phyloP scores from a whole-genome alignment of 768 basidiomycete species.

The Auriscalpium vulgare region DNA sequence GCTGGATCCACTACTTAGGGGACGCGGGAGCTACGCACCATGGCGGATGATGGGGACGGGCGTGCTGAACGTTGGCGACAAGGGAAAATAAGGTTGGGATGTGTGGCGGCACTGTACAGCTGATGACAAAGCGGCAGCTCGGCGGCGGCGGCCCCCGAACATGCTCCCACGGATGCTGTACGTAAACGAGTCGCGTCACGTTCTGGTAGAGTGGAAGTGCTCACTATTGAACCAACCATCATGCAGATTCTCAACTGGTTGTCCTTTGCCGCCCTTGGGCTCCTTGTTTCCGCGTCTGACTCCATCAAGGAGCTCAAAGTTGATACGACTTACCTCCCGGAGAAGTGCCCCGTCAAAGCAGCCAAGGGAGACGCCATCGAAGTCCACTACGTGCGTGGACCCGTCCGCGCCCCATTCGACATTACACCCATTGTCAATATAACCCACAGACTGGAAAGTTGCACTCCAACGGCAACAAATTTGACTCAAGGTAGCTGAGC shows the following conservation, averaged over 20 bases:
- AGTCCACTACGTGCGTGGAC: constrained; percentile 69
- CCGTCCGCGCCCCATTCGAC: too few relatives aligned
- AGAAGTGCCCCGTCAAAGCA: constrained; percentile 46
- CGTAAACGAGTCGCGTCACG: background rate
- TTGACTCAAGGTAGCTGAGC: constrained; percentile 71
- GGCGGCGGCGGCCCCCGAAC: background rate
- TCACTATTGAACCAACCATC: constrained; percentile 8
- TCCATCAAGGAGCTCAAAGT: constrained; percentile 51
- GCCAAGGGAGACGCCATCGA: constrained; percentile 53
- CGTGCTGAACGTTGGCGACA: background rate
- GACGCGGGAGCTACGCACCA: background rate
- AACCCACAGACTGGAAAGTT: constrained; percentile 67
- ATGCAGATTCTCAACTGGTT: constrained; percentile 50
- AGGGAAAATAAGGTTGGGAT: constrained; percentile 5
- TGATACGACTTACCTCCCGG: constrained; percentile 52
- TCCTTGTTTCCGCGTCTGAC: constrained; percentile 37
- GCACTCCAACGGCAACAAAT: constrained; percentile 68
- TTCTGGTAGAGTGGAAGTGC: too few relatives aligned
- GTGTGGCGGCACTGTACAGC: constrained; percentile 1
- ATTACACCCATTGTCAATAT: too few relatives aligned
- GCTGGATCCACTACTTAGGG: background rate
- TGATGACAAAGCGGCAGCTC: constrained; percentile 1
- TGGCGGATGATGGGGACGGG: background rate
- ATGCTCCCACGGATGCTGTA: background rate
- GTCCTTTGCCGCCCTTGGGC: constrained; percentile 39